Evolutionary conservation across 805 yeast species (phyloP).

Genomic region (Cyberlindnera petersonii): DNA sequence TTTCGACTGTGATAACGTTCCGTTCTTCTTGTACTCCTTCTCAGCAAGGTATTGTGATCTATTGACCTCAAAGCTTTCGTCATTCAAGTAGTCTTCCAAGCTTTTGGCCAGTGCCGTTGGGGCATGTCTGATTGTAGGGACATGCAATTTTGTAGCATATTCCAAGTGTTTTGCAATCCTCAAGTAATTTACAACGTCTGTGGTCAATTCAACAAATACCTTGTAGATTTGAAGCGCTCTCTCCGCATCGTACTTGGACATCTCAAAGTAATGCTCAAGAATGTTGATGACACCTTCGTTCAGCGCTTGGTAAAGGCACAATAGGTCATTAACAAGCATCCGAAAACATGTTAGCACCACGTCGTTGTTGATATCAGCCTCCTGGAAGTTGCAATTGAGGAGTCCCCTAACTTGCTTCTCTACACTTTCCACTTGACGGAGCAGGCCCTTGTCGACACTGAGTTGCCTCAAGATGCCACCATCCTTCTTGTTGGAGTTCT

Average conservation of each 20-base stretch:
- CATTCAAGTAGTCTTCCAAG: conserved; percentile 83
- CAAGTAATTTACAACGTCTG: conserved; percentile 80
- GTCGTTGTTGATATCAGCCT: conserved; percentile 81
- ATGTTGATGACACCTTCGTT: conserved; percentile 95
- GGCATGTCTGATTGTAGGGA: conserved; percentile 95
- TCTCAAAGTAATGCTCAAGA: conserved; percentile 91
- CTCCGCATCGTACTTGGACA: conserved; percentile 81
- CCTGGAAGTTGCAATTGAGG: conserved; percentile 68
- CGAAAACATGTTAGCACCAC: conserved; percentile 80
- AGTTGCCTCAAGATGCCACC: conserved; percentile 46
- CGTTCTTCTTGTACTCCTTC: conserved; percentile 39
- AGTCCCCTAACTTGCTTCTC: conserved; percentile 76
- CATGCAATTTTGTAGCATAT: conserved; percentile 80
- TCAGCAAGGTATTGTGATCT: conserved; percentile 75
- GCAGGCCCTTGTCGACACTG: conserved; percentile 70
- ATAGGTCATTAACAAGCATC: conserved; percentile 82
- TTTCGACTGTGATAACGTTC: conserved; percentile 5
- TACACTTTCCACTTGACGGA: conserved; percentile 82
- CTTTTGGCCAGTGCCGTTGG: conserved; percentile 88
- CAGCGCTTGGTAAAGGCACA: conserved; percentile 80
- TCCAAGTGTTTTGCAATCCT: conserved; percentile 88
- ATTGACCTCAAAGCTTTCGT: conserved; percentile 77
- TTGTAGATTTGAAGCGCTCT: conserved; percentile 82
- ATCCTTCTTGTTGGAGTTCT: conserved; percentile 33
- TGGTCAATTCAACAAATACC: conserved; percentile 79